phyloP scores from a whole-genome alignment of 2,329 filamentous ascomycete species.

The Dactylellina drechsleri region DNA sequence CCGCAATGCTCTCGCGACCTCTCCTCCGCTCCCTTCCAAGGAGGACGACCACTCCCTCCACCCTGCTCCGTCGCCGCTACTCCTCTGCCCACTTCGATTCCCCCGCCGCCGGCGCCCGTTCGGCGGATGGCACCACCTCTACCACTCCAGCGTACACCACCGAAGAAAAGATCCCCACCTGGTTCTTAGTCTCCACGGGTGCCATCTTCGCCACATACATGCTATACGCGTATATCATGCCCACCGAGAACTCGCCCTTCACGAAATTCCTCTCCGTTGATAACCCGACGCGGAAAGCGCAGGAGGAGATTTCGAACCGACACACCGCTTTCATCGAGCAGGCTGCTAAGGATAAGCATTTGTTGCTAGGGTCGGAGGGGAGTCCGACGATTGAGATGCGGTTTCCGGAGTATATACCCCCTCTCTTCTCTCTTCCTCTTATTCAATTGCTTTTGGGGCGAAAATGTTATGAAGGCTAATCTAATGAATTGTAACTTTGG shows the following conservation, averaged over 20 bases:
- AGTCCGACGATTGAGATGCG: constrained; percentile 31
- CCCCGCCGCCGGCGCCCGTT: constrained; percentile 27
- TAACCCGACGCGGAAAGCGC: constrained; percentile 16
- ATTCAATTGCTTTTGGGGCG: background rate
- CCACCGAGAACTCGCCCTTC: constrained; percentile 32
- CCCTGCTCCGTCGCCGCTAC: constrained; percentile 36
- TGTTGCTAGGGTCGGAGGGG: constrained; percentile 29
- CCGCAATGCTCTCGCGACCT: constrained; percentile 41
- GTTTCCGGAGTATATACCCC: constrained; percentile 45
- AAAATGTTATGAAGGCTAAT: constrained; percentile 13
- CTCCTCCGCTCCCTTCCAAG: constrained; percentile 42
- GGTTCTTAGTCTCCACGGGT: constrained; percentile 42
- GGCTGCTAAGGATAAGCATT: constrained; percentile 43
- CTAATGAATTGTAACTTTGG: no score
- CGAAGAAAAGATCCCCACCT: constrained; percentile 41
- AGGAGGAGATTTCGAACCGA: constrained; percentile 53
- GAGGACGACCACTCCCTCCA: constrained; percentile 19
- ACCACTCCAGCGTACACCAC: constrained; percentile 14
- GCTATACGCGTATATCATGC: constrained; percentile 42
- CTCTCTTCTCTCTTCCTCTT: no score
- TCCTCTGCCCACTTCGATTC: constrained; percentile 41
- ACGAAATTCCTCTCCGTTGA: constrained; percentile 29
- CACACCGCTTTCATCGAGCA: constrained; percentile 45
- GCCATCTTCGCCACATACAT: constrained; percentile 44
- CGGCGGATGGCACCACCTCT: constrained; percentile 16